Conservation (phyloP, 352 stramenopile species). For the Pythium brachiatum region DNA sequence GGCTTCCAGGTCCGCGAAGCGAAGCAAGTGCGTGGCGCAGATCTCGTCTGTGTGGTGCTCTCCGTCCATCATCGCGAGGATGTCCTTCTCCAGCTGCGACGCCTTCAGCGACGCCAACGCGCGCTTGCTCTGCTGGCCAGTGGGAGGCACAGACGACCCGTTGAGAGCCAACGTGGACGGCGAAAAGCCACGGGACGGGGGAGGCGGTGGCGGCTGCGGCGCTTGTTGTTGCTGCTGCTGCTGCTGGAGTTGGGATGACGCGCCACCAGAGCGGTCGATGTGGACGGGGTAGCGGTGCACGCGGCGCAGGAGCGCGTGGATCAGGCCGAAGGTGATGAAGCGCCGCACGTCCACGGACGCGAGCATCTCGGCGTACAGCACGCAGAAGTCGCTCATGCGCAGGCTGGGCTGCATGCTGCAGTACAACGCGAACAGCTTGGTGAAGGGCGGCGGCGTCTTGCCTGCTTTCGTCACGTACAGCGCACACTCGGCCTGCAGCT, state of each 20-base stretch:
- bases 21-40: slow-evolving; percentile 66
- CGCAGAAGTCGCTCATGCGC: slow-evolving; percentile 81
- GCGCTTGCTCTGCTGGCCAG: slow-evolving; percentile 35
- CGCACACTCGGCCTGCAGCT: slow-evolving; percentile 72
- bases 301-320: slow-evolving; percentile 80
- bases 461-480: slow-evolving; percentile 79
- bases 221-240: slow-evolving; percentile 27
- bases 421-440: slow-evolving; percentile 85
- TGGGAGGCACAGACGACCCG: not conserved
- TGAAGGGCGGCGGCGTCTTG: slow-evolving; percentile 50
- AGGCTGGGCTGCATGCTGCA: slow-evolving; percentile 82
- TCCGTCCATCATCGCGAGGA: slow-evolving; percentile 83
- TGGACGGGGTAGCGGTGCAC: slow-evolving; percentile 85
- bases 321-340: slow-evolving; percentile 87
- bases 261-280: slow-evolving; percentile 36
- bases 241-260: slow-evolving; percentile 24
- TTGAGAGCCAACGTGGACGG: slow-evolving; percentile 10
- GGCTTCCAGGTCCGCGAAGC: slow-evolving; percentile 64
- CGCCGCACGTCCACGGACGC: slow-evolving; percentile 69
- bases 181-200: slow-evolving; percentile 21
- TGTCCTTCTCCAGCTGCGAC: slow-evolving; percentile 61
- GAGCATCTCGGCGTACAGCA: slow-evolving; percentile 72
- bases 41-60: slow-evolving; percentile 85
- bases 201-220: slow-evolving; percentile 35
- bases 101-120: slow-evolving; percentile 37